phyloP scores from a whole-genome alignment of 805 yeast species.

The Starmerella floris region DNA sequence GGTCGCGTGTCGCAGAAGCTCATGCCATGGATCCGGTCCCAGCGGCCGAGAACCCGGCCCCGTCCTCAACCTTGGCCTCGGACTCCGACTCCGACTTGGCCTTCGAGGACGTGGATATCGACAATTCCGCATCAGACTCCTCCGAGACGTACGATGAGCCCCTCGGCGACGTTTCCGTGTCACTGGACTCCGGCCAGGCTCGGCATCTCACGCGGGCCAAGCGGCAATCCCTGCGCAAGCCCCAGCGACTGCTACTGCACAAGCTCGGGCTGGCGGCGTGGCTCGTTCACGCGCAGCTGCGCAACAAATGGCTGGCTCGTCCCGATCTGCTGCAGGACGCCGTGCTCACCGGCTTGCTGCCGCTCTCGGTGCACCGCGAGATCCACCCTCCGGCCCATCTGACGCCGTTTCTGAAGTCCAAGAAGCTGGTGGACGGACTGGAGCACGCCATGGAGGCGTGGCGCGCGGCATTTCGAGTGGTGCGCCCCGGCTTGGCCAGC shows the following conservation, averaged over 20 bases:
- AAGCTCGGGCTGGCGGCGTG: slow-evolving; percentile 43
- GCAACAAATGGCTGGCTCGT: slow-evolving; percentile 67
- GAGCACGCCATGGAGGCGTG: slow-evolving; percentile 52
- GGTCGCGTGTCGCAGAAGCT: not conserved
- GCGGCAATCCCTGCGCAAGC: slow-evolving; percentile 2
- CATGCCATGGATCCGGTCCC: not conserved
- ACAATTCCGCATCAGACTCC: slow-evolving; percentile 1
- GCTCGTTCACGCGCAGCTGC: slow-evolving; percentile 49
- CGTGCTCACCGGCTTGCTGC: slow-evolving; percentile 35
- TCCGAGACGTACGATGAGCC: not conserved
- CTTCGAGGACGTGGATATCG: slow-evolving; percentile 21
- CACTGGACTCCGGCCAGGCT: slow-evolving; percentile 8
- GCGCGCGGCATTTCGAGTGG: slow-evolving; percentile 40
- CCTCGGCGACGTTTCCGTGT: slow-evolving; percentile 4
- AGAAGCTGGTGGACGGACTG: slow-evolving; percentile 67
- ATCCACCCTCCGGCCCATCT: slow-evolving; percentile 37
- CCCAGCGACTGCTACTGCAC: slow-evolving; percentile 41
- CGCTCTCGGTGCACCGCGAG: slow-evolving; percentile 36
- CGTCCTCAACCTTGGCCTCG: not conserved
- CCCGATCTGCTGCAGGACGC: slow-evolving; percentile 27
- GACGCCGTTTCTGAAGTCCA: slow-evolving; percentile 38
- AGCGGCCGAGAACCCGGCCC: not conserved
- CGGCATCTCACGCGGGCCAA: slow-evolving; percentile 1
- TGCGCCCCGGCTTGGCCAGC: slow-evolving; percentile 26
- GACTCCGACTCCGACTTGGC: slow-evolving; percentile 16